Percentiles rank a stretch among this genome's conserved stretches.
These are phyloP conservation scores for Lachnellula arida DNA, from an alignment of 2,329 filamentous ascomycete species.

Conservation along the genomic window DNA sequence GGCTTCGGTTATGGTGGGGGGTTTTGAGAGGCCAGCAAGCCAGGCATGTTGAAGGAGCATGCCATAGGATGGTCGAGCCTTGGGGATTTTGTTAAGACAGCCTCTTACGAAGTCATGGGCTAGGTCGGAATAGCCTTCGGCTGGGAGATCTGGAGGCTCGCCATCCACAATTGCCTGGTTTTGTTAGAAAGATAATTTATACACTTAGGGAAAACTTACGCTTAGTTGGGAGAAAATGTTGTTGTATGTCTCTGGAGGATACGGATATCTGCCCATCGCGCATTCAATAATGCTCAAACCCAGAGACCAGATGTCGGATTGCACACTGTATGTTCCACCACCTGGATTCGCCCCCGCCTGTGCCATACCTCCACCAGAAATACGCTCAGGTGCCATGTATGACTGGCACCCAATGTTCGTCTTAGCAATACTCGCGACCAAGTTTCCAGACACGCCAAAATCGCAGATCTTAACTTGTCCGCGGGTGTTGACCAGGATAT, in stretches of 20 bases:
- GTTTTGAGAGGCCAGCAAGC: conserved; percentile 72
- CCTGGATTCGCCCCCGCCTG: conserved; percentile 61
- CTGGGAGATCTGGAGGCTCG: conserved; percentile 84
- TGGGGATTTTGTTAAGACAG: conserved; percentile 89
- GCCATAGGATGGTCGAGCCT: conserved; percentile 87
- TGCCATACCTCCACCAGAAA: conserved; percentile 78
- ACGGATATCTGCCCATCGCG: conserved; percentile 89
- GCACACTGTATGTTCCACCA: conserved; percentile 90
- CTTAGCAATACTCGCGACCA: conserved; percentile 95
- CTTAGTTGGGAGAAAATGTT: conserved; percentile 97
- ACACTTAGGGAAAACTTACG: conserved; percentile 53
- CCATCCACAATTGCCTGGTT: conserved; percentile 91
- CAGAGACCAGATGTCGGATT: conserved; percentile 96
- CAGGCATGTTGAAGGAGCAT: conserved; percentile 87
- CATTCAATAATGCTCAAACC: conserved; percentile 95
- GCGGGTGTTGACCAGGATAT: conserved; percentile 84
- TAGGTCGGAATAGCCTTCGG: conserved; percentile 69
- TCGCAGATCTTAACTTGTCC: conserved; percentile 98
- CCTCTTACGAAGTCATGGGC: conserved; percentile 83
- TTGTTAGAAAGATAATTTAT: conserved; percentile 1
- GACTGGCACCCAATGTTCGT: conserved; percentile 99
- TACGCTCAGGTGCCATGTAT: conserved; percentile 97
- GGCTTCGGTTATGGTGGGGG: conserved; percentile 67
- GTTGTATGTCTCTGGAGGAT: conserved; percentile 93
- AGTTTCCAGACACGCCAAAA: conserved; percentile 93